A percentile compares a stretch with the other conserved stretches of the same genome.
These are phyloP conservation scores for Pichia sp. DNA, from an alignment of 1,139 yeast species.

Conservation along the genomic window DNA sequence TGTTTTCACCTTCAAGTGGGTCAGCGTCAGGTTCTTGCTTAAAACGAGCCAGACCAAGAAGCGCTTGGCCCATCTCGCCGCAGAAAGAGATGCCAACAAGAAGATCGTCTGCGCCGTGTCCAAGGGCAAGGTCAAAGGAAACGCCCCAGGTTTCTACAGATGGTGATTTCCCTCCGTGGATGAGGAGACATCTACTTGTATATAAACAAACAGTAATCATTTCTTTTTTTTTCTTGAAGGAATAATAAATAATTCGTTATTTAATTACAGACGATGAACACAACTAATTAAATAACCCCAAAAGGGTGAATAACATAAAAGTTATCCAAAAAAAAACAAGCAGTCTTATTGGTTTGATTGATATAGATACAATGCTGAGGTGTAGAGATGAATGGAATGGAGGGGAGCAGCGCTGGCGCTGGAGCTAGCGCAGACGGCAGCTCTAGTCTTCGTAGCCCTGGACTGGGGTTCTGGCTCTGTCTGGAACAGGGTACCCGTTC, in stretches of 20 bases:
- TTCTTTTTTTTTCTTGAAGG: neutral
- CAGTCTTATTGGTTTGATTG: neutral
- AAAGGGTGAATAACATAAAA: too few species aligned
- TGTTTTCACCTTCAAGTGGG: slow-evolving; percentile 65
- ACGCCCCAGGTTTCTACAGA: slow-evolving; percentile 44
- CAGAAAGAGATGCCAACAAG: slow-evolving; percentile 33
- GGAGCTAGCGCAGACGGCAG: neutral
- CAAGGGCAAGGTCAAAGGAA: slow-evolving; percentile 41
- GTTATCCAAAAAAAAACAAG: too few species aligned
- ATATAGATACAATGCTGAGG: neutral
- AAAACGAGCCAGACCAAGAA: slow-evolving; percentile 58
- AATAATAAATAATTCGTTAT: neutral
- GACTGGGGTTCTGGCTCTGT: slow-evolving; percentile 50
- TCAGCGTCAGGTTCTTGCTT: slow-evolving; percentile 77
- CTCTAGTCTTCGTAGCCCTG: slow-evolving; percentile 52
- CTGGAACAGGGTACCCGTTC: slow-evolving; percentile 61
- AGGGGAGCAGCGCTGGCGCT: neutral
- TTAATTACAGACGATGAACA: neutral
- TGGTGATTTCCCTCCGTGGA: slow-evolving; percentile 35
- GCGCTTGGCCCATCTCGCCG: slow-evolving; percentile 58
- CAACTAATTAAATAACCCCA: too few species aligned
- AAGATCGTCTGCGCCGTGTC: slow-evolving; percentile 44
- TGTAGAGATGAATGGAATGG: neutral
- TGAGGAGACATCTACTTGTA: neutral
- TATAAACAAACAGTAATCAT: neutral